A percentile compares a stretch with the other conserved stretches of the same genome.
Conservation (phyloP, 1,139 yeast genomes). For the Blastobotrys indianensis region DNA sequence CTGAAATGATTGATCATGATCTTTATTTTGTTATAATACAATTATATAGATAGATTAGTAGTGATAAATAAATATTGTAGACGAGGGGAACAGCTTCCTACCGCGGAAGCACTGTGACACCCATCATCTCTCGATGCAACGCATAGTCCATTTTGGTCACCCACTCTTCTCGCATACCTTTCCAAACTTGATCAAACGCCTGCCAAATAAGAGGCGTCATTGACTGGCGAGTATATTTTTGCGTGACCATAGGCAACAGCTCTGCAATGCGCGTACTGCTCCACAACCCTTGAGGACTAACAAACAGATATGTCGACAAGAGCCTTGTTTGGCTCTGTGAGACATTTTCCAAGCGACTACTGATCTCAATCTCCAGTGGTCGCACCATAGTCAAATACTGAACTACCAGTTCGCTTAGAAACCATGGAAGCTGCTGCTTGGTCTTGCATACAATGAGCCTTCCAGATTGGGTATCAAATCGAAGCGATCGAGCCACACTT, state of each 20-base stretch:
- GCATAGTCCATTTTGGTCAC: no score
- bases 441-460: no score
- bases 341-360: neutral
- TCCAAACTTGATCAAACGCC: neutral
- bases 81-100: no score
- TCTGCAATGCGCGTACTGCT: slow-evolving; percentile 1
- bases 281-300: slow-evolving; percentile 8
- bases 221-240: neutral
- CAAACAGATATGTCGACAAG: slow-evolving; percentile 4
- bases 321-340: neutral
- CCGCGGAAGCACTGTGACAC: no score
- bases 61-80: no score
- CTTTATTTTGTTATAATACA: no score
- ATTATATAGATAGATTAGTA: no score
- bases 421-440: slow-evolving; percentile 3
- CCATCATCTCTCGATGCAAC: no score
- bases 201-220: slow-evolving; percentile 6
- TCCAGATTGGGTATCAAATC: no score
- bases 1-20: no score
- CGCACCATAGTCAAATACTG: slow-evolving; percentile 6
- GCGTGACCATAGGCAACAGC: slow-evolving; percentile 1
- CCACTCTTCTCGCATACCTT: no score
- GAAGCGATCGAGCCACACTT: no score
- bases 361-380: slow-evolving; percentile 2
- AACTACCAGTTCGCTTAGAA: slow-evolving; percentile 5